phyloP scores from a whole-genome alignment of 805 yeast genomes.

The Pichia paraexigua region DNA sequence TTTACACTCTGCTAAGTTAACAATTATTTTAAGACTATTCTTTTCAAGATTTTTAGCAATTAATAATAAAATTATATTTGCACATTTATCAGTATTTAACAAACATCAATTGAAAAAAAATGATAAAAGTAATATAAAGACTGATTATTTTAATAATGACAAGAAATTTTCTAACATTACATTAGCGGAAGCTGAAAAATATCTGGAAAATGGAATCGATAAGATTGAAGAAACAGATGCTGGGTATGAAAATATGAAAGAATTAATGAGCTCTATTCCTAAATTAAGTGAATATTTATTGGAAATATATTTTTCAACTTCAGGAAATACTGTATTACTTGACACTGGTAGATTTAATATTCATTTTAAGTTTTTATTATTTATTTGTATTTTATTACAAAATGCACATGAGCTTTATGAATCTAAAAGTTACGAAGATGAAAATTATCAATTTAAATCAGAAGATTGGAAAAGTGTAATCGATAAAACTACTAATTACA shows the following conservation, averaged over 20 bases:
- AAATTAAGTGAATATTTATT: constrained; percentile 11
- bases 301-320: constrained; percentile 10
- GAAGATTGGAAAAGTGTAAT: constrained; percentile 7
- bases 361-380: constrained; percentile 12
- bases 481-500: constrained; percentile 3
- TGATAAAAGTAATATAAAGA: background rate
- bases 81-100: background rate
- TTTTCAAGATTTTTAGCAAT: constrained; percentile 1
- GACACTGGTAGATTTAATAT: constrained; percentile 15
- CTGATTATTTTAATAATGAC: background rate
- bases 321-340: constrained; percentile 1
- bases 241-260: background rate
- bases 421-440: background rate
- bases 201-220: background rate
- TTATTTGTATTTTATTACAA: constrained; percentile 16
- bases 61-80: constrained; percentile 2
- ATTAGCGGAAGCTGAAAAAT: constrained; percentile 1
- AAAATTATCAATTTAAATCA: background rate
- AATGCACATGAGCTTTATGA: constrained; percentile 1
- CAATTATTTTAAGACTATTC: background rate
- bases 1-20: background rate
- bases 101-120: background rate
- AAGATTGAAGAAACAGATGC: background rate
- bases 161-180: background rate
- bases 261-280: constrained; percentile 8